Evolutionary conservation across 352 stramenopile species (phyloP).

Genomic region (Phytophthora boehmeriae): DNA sequence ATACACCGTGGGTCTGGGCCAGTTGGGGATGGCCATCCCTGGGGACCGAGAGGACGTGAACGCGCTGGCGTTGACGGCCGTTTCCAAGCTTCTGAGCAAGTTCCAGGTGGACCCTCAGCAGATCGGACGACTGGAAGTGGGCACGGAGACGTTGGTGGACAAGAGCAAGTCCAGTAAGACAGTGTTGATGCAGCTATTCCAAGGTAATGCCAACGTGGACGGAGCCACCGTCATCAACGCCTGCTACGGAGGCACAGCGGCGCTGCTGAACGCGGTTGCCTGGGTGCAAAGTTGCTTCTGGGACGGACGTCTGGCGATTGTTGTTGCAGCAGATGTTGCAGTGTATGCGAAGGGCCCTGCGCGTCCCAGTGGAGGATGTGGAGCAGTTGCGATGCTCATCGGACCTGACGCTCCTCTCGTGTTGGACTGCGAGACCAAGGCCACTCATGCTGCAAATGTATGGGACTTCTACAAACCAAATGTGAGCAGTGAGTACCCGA

Average conservation of each 20-base stretch:
- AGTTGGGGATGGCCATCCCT: slow-evolving; percentile 69
- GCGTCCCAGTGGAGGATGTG: slow-evolving; percentile 91
- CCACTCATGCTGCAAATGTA: slow-evolving; percentile 92
- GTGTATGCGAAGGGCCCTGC: slow-evolving; percentile 94
- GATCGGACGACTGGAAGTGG: slow-evolving; percentile 96
- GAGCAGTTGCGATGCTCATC: slow-evolving; percentile 96
- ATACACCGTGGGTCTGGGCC: slow-evolving; percentile 70
- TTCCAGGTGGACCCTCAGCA: slow-evolving; percentile 57
- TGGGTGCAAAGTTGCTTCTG: slow-evolving; percentile 96
- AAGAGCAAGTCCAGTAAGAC: slow-evolving; percentile 90
- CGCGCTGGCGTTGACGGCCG: slow-evolving; percentile 65
- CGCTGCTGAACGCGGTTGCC: slow-evolving; percentile 96
- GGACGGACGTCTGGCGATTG: slow-evolving; percentile 94
- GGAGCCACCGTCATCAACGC: slow-evolving; percentile 96
- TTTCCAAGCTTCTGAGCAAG: slow-evolving; percentile 61
- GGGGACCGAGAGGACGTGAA: slow-evolving; percentile 80
- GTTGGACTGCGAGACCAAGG: slow-evolving; percentile 87
- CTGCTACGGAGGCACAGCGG: slow-evolving; percentile 97
- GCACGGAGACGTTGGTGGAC: slow-evolving; percentile 95
- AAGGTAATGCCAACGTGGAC: slow-evolving; percentile 65
- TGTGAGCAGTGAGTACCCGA: slow-evolving; percentile 93
- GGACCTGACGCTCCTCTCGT: slow-evolving; percentile 95
- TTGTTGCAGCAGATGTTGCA: slow-evolving; percentile 97
- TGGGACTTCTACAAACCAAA: slow-evolving; percentile 99
- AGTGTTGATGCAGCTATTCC: slow-evolving; percentile 79